Percentiles rank a stretch among this genome's conserved stretches.
Conservation (phyloP, 768 basidiomycete species). For the Collybia sordida region DNA sequence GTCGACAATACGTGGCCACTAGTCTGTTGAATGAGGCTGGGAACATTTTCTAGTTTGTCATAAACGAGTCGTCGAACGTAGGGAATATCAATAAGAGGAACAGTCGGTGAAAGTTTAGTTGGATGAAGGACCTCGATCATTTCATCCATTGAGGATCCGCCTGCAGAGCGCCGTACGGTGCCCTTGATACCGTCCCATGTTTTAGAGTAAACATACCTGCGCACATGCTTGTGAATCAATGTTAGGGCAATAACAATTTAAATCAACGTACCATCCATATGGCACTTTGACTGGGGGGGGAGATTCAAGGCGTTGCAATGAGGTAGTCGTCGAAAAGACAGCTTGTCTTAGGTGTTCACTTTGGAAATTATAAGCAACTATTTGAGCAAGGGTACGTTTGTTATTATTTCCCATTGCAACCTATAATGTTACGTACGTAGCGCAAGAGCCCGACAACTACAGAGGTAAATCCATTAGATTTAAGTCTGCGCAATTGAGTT, state of each 20-base stretch:
- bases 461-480: background rate
- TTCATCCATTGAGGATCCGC: constrained; percentile 19
- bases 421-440: constrained; percentile 35
- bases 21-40: constrained; percentile 3
- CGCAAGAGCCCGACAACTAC: constrained; percentile 47
- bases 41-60: constrained; percentile 8
- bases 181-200: constrained; percentile 24
- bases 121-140: constrained; percentile 22
- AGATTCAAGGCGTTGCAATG: no score
- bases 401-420: constrained; percentile 34
- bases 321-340: background rate
- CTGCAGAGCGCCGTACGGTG: constrained; percentile 16
- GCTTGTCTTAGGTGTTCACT: constrained; percentile 13
- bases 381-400: background rate
- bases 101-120: constrained; percentile 2
- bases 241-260: background rate
- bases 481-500: background rate
- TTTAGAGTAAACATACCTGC: constrained; percentile 21
- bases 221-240: background rate
- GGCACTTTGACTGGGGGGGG: no score
- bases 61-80: constrained; percentile 12
- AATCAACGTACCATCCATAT: background rate
- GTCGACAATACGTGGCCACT: background rate
- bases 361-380: constrained; percentile 5
- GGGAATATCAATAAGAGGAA: background rate